These are phyloP conservation scores for Arthroderma sp. DNA, from an alignment of 2,329 filamentous ascomycete genomes.

Conservation along the genomic window DNA sequence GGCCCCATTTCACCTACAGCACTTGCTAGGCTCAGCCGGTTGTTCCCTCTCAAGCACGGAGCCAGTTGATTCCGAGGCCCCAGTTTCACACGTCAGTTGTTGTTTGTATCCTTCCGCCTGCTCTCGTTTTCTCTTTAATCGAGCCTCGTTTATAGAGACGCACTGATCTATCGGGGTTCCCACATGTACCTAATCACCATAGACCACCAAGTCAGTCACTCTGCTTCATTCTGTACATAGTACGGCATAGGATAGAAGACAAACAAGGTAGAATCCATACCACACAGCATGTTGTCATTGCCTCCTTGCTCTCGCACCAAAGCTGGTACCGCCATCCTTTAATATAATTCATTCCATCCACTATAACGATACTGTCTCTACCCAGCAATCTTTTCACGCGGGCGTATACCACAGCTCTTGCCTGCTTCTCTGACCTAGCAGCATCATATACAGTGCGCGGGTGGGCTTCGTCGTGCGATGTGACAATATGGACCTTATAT, in stretches of 20 bases:
- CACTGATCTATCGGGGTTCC: constrained; percentile 46
- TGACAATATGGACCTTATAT: constrained; percentile 31
- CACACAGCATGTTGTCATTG: constrained; percentile 50
- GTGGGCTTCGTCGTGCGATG: constrained; percentile 31
- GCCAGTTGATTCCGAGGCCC: background rate
- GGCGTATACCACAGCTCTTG: constrained; percentile 49
- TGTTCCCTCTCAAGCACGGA: background rate
- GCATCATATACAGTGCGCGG: constrained; percentile 45
- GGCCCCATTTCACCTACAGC: constrained; percentile 2
- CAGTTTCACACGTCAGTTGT: background rate
- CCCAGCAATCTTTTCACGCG: constrained; percentile 49
- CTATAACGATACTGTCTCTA: constrained; percentile 49
- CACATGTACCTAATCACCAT: constrained; percentile 40
- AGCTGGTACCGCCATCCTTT: constrained; percentile 57
- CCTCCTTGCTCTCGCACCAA: constrained; percentile 55
- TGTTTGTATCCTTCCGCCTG: constrained; percentile 4
- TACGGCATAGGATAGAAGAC: too few species aligned
- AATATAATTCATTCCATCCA: constrained; percentile 56
- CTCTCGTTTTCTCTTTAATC: constrained; percentile 17
- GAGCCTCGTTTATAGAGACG: constrained; percentile 40
- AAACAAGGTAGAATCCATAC: constrained; percentile 29
- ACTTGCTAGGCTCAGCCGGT: background rate
- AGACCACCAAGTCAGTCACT: background rate
- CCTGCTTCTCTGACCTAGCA: constrained; percentile 50
- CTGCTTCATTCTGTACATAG: background rate